A percentile compares a stretch with the other conserved stretches of the same genome.
Evolutionary conservation across 495 filamentous ascomycete genomes (phyloP).

Genomic region (Talaromyces nanjingensis): DNA sequence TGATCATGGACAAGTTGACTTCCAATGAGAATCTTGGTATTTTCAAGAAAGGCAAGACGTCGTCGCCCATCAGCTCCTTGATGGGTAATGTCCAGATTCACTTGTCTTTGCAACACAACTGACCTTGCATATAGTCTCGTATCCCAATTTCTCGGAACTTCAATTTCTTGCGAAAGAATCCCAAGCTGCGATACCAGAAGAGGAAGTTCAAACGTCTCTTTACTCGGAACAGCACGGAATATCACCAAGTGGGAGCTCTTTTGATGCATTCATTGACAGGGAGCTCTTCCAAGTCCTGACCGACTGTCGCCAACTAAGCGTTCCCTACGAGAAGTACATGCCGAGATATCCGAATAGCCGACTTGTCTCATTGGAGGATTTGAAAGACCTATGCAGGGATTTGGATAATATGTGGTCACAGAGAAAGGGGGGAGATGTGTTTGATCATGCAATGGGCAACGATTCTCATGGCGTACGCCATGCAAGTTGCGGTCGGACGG

Average conservation of each 20-base stretch:
- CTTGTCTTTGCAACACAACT: conserved; percentile 5
- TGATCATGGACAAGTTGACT: conserved; percentile 39
- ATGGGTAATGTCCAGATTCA: conserved; percentile 27
- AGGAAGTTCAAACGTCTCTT: background rate
- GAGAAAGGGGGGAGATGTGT: background rate
- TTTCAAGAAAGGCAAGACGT: conserved; percentile 65
- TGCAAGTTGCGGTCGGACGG: background rate
- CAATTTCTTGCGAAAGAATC: conserved; percentile 41
- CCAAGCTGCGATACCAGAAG: background rate
- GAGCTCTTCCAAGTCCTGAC: background rate
- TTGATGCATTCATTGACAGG: background rate
- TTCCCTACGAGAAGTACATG: conserved; percentile 1
- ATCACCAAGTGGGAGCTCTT: background rate
- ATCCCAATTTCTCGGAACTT: conserved; percentile 63
- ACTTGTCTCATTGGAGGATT: conserved; percentile 4
- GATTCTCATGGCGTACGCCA: background rate
- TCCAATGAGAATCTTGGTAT: conserved; percentile 46
- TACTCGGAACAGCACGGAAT: background rate
- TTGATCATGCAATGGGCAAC: background rate
- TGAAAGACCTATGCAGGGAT: conserved; percentile 1
- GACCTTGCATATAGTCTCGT: conserved; percentile 41
- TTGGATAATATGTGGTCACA: background rate
- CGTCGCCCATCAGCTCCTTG: conserved; percentile 45
- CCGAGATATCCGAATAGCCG: background rate
- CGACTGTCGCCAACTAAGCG: background rate